A percentile compares a stretch with the other conserved stretches of the same genome.
Conservation (phyloP, 73 alveolate species). For the Symbiodinium pilosum region DNA sequence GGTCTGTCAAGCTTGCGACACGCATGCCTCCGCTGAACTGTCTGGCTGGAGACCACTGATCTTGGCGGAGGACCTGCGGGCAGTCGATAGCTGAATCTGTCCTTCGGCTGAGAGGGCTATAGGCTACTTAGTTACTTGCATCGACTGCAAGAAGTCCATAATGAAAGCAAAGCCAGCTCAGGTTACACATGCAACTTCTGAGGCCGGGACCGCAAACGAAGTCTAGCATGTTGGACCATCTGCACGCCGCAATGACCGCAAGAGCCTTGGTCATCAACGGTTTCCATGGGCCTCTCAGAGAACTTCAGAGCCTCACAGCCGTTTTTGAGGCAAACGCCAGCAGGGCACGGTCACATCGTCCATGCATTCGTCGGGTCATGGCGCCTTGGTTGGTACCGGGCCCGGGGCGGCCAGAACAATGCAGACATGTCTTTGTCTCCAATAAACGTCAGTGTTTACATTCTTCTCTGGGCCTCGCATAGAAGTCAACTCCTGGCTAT, state of each 20-base stretch:
- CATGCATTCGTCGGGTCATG: background rate
- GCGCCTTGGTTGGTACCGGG: no score
- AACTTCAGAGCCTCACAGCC: no score
- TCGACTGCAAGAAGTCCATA: background rate
- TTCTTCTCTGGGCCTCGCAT: no score
- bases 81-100: background rate
- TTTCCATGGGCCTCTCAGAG: background rate
- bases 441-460: no score
- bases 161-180: background rate
- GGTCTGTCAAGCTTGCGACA: background rate
- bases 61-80: conserved; percentile 21
- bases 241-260: background rate
- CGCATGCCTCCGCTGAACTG: conserved; percentile 33
- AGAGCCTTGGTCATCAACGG: background rate
- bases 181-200: background rate
- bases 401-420: no score
- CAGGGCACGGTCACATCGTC: background rate
- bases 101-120: background rate
- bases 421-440: no score
- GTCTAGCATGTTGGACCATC: background rate
- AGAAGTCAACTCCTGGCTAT: no score
- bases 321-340: background rate
- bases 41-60: conserved; percentile 60
- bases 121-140: no score
- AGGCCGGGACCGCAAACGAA: background rate